Conservation (phyloP, 371 early-diverging fungal genomes). For the Lichtheimia corymbifera region DNA sequence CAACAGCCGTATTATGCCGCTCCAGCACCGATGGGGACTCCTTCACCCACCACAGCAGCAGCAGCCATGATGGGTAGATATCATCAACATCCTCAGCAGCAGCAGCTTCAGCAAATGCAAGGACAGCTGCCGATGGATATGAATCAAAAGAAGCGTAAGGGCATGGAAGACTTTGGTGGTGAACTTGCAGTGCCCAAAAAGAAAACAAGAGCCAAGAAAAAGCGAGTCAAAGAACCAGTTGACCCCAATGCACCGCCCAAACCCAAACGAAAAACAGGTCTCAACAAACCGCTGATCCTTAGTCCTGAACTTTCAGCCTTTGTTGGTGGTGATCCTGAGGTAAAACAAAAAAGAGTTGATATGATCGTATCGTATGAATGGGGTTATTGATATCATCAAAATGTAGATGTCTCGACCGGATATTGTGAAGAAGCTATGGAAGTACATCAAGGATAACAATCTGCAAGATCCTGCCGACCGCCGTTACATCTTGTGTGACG, state of each 20-base stretch:
- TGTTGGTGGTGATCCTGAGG: slow-evolving; percentile 50
- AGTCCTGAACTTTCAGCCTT: slow-evolving; percentile 52
- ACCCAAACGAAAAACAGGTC: slow-evolving; percentile 51
- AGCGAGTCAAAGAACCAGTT: slow-evolving; percentile 25
- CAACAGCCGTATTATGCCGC: slow-evolving; percentile 5
- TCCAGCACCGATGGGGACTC: slow-evolving; percentile 7
- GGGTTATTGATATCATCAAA: slow-evolving; percentile 43
- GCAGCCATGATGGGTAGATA: not conserved
- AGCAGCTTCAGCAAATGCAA: not conserved
- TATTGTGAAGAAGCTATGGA: slow-evolving; percentile 60
- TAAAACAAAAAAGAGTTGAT: slow-evolving; percentile 34
- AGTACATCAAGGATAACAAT: slow-evolving; percentile 58
- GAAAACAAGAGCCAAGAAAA: slow-evolving; percentile 21
- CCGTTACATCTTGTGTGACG: slow-evolving; percentile 58
- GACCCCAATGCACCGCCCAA: slow-evolving; percentile 54
- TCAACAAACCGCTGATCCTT: slow-evolving; percentile 51
- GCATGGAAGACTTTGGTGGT: not conserved
- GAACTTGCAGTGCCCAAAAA: slow-evolving; percentile 11
- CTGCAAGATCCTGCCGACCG: slow-evolving; percentile 63
- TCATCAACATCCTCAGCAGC: slow-evolving; percentile 3
- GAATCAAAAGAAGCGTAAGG: slow-evolving; percentile 6
- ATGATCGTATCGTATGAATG: slow-evolving; percentile 48
- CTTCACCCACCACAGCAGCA: slow-evolving; percentile 13
- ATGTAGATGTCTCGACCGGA: slow-evolving; percentile 54
- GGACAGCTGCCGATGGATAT: not conserved